Evolutionary conservation across 2,329 filamentous ascomycete genomes (phyloP), one percentile per base, ranked within the genome.

Genomic region (Cucurbitaria berberidis): DNA sequence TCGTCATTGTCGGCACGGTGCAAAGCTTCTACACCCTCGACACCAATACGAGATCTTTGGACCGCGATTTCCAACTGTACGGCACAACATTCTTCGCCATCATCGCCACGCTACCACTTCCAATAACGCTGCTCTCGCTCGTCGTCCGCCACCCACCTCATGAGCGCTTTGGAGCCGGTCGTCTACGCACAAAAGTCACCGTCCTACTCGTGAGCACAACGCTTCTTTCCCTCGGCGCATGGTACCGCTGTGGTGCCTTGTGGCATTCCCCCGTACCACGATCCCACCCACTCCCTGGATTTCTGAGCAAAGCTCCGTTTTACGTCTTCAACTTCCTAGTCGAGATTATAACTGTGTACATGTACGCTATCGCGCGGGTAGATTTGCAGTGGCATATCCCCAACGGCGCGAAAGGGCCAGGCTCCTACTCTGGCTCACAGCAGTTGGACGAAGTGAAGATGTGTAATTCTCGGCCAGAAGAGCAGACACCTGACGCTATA

Each of bases 241-340:
- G 79, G 15, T 93, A 91, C 76, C 84, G 90, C 30, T 79, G 84
- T 26, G 88, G 82, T 15, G 84, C 83, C 1, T 76, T 69, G 24
- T 91, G 82, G 73, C 78, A 79, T 49, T 68, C 78, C 0, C 76
- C 77, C 1, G 67, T 75, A 0, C 68, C 74, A 5, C 21, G 82
- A 81, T 24, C 84, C 80, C 3, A 63, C 67, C 50, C 77, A 39
- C 86, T 89, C 1, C 87, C 86, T 5, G 89, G 87, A 82, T 93
- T 87, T 70, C 83, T 91, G 64, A 78, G 78, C 66, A 89, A 88
- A 70, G 83, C 86, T 1, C 85, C 84, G 64, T 96, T 91, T 78
- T 96, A 95, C 77, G 76, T 86, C 68, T 90, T 95, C 78, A 89
- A 90, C 76, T 96, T 90, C 68, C 78, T 78, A 15, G 80, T 93